Evolutionary conservation across 345 rosid genomes (phyloP), one percentile per base, ranked within the genome.

Genomic region (Luvunga scandens): DNA sequence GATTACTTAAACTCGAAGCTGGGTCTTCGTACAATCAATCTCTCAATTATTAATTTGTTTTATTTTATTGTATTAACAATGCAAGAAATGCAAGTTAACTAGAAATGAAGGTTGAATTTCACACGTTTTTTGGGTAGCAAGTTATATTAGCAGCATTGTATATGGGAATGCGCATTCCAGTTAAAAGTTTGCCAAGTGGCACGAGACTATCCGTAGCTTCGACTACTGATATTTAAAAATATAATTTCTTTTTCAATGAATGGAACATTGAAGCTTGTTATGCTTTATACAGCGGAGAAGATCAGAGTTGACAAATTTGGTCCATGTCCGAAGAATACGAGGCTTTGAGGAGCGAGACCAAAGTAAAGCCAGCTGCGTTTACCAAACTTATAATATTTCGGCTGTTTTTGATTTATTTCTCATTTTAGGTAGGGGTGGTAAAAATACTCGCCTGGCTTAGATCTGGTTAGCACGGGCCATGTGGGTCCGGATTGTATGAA

Each of bases 1-100:
- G 7, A 31, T 56, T 2, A 18, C 83, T 75, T 80, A 4, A 75
- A 24, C 71, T 28, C 76, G 66, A 83, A 74, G 79, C 59, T 59
- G 79, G 48, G 14, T 63, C 53, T 56, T 18, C 22, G 45, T 75
- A n/a, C 75, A 80, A 57, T 60, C 36, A 38, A 69, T 74, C 63
- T n/a, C 27, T 7, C 7, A 22, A 28, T 30, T 48, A 66, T 66
- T 38, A 36, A 67, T 53, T 71, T 64, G n/a, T 0, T 42, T 24
- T 25, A 5, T 39, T 69, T 69, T 39, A 3, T 42, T 25, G 16
- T 3, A 1, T 56, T 65, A 34, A 62, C 64, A 60, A 61, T 36
- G 50, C 57, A 53, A 27, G 24, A 0, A 48, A 1, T 67, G 56
- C 72, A 68, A 62, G 80, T 81, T 75, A 75, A 73, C 66, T 80